phyloP scores from a whole-genome alignment of 768 basidiomycete species.

The Sutorius australiensis region DNA sequence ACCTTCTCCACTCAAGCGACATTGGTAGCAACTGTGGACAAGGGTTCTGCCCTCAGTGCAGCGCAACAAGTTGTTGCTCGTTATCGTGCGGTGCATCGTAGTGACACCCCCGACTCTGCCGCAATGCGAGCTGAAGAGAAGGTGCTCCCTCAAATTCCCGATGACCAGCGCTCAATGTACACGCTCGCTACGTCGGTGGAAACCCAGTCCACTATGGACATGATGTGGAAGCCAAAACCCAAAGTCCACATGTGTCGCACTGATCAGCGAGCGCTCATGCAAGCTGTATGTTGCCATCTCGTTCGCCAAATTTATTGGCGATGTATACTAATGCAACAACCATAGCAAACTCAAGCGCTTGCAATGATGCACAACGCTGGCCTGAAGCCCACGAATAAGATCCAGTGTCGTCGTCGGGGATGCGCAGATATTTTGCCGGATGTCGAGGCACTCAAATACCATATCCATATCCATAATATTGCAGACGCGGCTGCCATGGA shows the following conservation, averaged over 20 bases:
- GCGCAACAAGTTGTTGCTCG: constrained; percentile 21
- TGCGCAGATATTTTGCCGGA: constrained; percentile 42
- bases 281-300: constrained; percentile 36
- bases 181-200: constrained; percentile 17
- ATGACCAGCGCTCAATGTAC: constrained; percentile 27
- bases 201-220: constrained; percentile 21
- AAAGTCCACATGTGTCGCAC: constrained; percentile 35
- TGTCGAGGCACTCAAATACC: constrained; percentile 46
- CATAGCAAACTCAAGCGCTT: constrained; percentile 25
- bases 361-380: constrained; percentile 27
- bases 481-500: constrained; percentile 25
- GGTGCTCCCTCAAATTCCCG: constrained; percentile 14
- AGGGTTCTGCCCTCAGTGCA: constrained; percentile 12
- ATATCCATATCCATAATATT: constrained; percentile 56
- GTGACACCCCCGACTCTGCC: not conserved
- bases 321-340: not conserved
- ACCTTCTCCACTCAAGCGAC: not conserved
- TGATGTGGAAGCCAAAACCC: constrained; percentile 32
- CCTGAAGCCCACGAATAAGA: constrained; percentile 26
- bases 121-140: constrained; percentile 12
- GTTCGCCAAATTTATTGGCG: not conserved
- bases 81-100: constrained; percentile 15
- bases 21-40: constrained; percentile 1
- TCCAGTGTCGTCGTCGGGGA: constrained; percentile 44
- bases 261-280: constrained; percentile 34